phyloP scores from a whole-genome alignment of 2,329 filamentous ascomycete genomes.

The Chrysoporthe puriensis region DNA sequence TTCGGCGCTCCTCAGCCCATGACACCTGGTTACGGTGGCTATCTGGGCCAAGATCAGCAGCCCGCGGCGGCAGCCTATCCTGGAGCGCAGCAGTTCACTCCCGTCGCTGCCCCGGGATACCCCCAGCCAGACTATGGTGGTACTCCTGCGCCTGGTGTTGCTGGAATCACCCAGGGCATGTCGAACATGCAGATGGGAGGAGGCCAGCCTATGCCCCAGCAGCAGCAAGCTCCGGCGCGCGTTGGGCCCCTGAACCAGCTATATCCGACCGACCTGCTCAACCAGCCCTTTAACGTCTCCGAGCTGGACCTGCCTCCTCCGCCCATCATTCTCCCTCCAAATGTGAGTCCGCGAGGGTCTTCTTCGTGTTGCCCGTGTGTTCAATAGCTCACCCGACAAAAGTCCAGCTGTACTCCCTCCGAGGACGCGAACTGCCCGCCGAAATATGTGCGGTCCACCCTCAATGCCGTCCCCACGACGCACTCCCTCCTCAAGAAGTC shows the following conservation, averaged over 20 bases:
- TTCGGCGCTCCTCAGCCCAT: slow-evolving; percentile 51
- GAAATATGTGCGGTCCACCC: slow-evolving; percentile 92
- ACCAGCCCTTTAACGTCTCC: slow-evolving; percentile 90
- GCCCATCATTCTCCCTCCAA: slow-evolving; percentile 85
- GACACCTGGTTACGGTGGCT: slow-evolving; percentile 60
- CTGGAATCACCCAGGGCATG: slow-evolving; percentile 81
- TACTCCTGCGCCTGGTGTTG: slow-evolving; percentile 50
- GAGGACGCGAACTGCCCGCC: slow-evolving; percentile 88
- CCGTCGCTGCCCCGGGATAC: slow-evolving; percentile 66
- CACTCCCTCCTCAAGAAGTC: slow-evolving; percentile 95
- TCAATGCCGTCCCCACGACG: slow-evolving; percentile 92
- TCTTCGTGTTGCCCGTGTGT: not conserved
- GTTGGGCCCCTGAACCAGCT: slow-evolving; percentile 76
- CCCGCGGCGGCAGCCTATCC: slow-evolving; percentile 48
- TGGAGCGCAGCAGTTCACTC: slow-evolving; percentile 48
- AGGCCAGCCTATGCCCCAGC: slow-evolving; percentile 54
- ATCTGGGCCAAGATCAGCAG: slow-evolving; percentile 54
- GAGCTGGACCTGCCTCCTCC: slow-evolving; percentile 92
- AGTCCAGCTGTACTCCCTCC: slow-evolving; percentile 91
- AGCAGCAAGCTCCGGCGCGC: slow-evolving; percentile 50
- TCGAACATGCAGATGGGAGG: slow-evolving; percentile 82
- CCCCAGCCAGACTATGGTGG: slow-evolving; percentile 54
- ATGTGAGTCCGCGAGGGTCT: slow-evolving; percentile 63
- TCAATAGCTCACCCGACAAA: slow-evolving; percentile 24
- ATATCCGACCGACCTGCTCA: slow-evolving; percentile 88